phyloP scores from a whole-genome alignment of 305 asterid species.

The Nicotiana rustica region DNA sequence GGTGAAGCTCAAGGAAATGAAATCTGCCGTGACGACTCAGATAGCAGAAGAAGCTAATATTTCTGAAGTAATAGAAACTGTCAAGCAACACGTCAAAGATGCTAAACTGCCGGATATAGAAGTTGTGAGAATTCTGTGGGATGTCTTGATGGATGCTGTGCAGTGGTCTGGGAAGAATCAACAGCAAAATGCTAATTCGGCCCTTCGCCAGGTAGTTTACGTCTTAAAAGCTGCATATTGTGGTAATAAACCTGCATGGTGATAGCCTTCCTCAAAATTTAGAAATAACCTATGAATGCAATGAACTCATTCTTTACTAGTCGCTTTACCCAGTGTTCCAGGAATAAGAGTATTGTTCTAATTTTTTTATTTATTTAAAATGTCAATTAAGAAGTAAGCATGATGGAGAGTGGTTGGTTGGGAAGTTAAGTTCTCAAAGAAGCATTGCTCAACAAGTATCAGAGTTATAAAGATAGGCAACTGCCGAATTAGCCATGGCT shows the following conservation, averaged over 20 bases:
- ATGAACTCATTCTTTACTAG: neutral
- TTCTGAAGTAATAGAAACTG: conserved; percentile 74
- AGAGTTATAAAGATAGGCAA: neutral
- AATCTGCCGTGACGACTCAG: conserved; percentile 65
- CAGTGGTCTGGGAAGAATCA: conserved; percentile 98
- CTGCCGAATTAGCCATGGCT: neutral
- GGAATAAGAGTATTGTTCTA: neutral
- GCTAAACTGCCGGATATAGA: conserved; percentile 85
- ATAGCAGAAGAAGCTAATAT: neutral
- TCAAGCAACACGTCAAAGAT: conserved; percentile 83
- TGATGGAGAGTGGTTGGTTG: neutral
- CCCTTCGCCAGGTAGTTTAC: conserved; percentile 85
- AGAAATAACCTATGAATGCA: neutral
- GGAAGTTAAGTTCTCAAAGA: neutral
- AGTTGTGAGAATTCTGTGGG: conserved; percentile 90
- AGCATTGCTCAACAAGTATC: neutral
- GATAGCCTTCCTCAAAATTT: neutral
- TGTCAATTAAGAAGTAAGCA: neutral
- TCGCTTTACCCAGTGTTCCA: neutral
- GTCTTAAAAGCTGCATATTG: conserved; percentile 30
- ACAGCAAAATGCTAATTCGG: conserved; percentile 91
- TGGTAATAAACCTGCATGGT: neutral
- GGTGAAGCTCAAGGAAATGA: conserved; percentile 86
- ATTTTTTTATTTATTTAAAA: neutral
- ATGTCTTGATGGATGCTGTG: conserved; percentile 94